Evolutionary conservation across 306 rosid species (phyloP), one percentile per base, ranked within the genome.

Genomic region (Fragaria vesca): DNA sequence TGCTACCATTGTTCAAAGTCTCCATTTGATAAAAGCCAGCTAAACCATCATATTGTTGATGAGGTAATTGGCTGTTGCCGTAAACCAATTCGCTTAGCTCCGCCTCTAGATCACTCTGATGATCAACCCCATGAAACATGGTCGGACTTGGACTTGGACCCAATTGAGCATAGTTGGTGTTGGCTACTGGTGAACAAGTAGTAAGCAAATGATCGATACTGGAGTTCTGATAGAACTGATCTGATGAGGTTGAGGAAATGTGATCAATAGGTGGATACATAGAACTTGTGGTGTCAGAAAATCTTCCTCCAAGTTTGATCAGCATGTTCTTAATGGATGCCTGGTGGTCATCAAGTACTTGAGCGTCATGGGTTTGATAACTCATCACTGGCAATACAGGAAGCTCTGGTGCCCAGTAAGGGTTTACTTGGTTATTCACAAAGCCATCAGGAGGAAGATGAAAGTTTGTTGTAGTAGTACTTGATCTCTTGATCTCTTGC

Each of bases 401-500:
- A 62, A 62, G 82, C 52, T 82, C 84, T 34, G 90, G 69, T 13
- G 42, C 45, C 88, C 90, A 87, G 6, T 85, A 87, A 52, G 79
- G 63, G 10, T 67, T 69, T 62, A 28, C 18, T 66, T 84, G 89
- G 75, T 52, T 32, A 32, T 32, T 77, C 60, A 83, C 57, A 52
- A 79, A 58, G 55, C 67, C 80, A 7, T 55, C 38, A 34, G 73
- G 63, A 38, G 34, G 68, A 55, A 51, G 48, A 61, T 12, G 21
- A 48, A 30, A 32, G 6, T 7, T 52, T 42, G 18, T 79, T 32
- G 40, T 21, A 11, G 40, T 34, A 6, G n/a, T 18, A 15, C 30
- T 69, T 6, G 70, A 88, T 80, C 78, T 88, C 85, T 84, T 86
- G 62, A 79, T 60, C 70, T 83, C 92, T 81, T 87, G 93, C 80